Evolutionary conservation across 306 rosid species (phyloP).

Genomic region (Casuarina cunninghamiana): DNA sequence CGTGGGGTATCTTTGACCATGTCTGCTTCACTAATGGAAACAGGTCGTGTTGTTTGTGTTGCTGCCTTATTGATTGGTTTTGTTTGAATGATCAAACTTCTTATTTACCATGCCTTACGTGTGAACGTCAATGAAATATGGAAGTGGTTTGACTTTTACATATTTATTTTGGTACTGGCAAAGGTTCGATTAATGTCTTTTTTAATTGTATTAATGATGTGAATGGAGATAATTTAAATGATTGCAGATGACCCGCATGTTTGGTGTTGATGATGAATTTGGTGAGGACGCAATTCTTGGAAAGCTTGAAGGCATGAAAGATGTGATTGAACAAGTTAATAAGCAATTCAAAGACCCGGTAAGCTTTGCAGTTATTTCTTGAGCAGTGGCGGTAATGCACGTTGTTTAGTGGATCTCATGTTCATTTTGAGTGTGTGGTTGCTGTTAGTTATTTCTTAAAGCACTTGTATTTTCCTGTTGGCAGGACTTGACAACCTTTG

Average conservation of each 20-base stretch:
- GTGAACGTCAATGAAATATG: neutral
- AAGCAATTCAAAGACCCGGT: slow-evolving; percentile 95
- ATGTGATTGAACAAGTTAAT: slow-evolving; percentile 92
- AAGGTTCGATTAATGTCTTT: slow-evolving; percentile 9
- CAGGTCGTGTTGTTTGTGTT: neutral
- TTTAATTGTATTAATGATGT: slow-evolving; percentile 2
- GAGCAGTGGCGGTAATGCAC: neutral
- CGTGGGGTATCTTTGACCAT: slow-evolving; percentile 15
- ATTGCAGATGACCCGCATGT: slow-evolving; percentile 78
- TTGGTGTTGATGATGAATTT: slow-evolving; percentile 94
- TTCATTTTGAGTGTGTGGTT: neutral
- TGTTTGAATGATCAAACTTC: slow-evolving; percentile 2
- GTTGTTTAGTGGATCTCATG: neutral
- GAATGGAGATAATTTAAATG: slow-evolving; percentile 10
- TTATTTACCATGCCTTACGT: neutral
- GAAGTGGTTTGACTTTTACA: neutral
- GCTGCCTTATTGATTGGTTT: neutral
- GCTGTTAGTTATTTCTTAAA: slow-evolving; percentile 15
- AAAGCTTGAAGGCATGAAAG: slow-evolving; percentile 94
- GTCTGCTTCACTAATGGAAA: neutral
- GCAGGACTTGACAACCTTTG: slow-evolving; percentile 96
- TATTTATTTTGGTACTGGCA: neutral
- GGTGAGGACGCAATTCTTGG: slow-evolving; percentile 95
- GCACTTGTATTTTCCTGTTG: slow-evolving; percentile 31
- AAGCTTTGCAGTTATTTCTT: slow-evolving; percentile 28